Base-by-base conservation (phyloP, 2,329 filamentous ascomycete genomes). In the Penicillium sp. region DNA sequence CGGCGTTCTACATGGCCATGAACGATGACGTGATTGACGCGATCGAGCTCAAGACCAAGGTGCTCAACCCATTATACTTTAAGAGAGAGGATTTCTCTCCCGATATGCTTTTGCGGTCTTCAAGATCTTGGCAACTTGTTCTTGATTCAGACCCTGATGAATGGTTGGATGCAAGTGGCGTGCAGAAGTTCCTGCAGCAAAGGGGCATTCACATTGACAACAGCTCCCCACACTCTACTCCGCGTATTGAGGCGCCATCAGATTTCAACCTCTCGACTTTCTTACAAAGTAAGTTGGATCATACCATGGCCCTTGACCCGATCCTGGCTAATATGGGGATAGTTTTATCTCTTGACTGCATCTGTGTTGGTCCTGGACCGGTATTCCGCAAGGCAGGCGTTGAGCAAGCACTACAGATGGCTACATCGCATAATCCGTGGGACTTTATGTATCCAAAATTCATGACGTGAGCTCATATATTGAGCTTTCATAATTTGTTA, bases 101-200 rank as follows among this genome's bases (percentile, higher is more conserved):
- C 5, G 56, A 58, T 23, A 56, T 45, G 42, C 49, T 56, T 23
- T 47, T 51, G 12, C 6, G 52, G 3, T 54, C 59, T 2, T 45
- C 58, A 28, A 47, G 44, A 36, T 51, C 53, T 10, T 62, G 57
- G 61, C 53, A 63, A 41, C 49, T 58, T 26, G 52, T 59, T 4
- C 41, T 49, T 23, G 50, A 59, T 34, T 55, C 59, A 1, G 49
- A 38, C 7, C 23, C 49, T 45, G 62, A 53, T 34, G 53, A 56
- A 15, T 64, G 58, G 57, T 41, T 65, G 46, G 63, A 65, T 56
- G 59, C 60, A n/a, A 57, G 39, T 43, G 62, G 57, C n/a, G 60
- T 65, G n/a, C 63, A 64, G 47, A 52, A 26, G 44, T 49, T 59
- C 16, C 33, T 65, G 41, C 51, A 50, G n/a, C 53, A 60, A 18